Evolutionary conservation across 495 filamentous ascomycete genomes (phyloP), one percentile per base, ranked within the genome.

Genomic region (Lepidopterella palustris): DNA sequence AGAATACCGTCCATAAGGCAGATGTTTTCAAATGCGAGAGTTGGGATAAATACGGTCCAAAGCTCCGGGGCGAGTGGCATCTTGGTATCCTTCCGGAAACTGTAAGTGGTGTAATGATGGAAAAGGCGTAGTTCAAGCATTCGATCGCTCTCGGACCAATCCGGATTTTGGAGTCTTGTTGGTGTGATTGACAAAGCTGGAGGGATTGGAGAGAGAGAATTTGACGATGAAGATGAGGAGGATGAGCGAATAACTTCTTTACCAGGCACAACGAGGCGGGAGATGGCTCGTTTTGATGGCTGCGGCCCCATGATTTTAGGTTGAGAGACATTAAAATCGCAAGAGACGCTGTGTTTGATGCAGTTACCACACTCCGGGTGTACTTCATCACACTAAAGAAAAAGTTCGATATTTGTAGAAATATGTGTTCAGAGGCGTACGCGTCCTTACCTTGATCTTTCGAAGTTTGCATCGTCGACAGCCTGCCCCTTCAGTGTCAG

Each of bases 341-440:
- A 86, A 20, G 71, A 64, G 13, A 86, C 82, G 40, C 80, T 82
- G 71, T 86, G 83, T 60, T 84, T 86, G 27, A 77, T 67, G 70
- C 83, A 86, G 66, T 84, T 84, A 40, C 80, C 79, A 59, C 83
- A 86, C 15, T 74, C 65, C 0, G 83, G 83, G 70, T 84, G 82
- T 6, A 82, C 72, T 64, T 85, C 83, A 66, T 85, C 82, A 72
- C 82, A 85, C 79, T 84, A 69, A 50, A 31, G 27, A 28, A 29
- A 28, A 47, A 35, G 48, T 50, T 13, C 23, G 9, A 27, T 35
- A 47, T 28, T 24, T 47, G 18, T 32, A 23, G 18, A 18, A 18
- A 39, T 10, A 54, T 23, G 45, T 51, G 47, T n/a, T n/a, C 20
- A 21, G 27, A 55, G 23, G 32, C 55, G 49, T 58, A 49, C 45